Percentiles rank a stretch among this genome's conserved stretches.
Conservation (phyloP, 257 asterid genomes). For the Salvia miltiorrhiza region DNA sequence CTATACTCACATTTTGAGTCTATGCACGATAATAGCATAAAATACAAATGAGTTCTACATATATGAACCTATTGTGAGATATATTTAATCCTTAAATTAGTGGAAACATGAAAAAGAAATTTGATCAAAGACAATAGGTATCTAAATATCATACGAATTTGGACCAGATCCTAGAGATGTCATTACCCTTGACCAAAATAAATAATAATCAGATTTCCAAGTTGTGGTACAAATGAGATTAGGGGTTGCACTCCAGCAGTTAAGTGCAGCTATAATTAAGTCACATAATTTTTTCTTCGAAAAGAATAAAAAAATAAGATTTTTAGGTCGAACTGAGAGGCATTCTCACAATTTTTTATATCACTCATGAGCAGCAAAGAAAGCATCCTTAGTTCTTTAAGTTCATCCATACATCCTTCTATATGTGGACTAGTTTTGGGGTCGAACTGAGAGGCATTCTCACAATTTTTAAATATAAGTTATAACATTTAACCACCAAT, state of each 20-base stretch:
- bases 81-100: neutral
- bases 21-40: neutral
- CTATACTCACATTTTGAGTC: neutral
- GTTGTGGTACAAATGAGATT: neutral
- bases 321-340: too few species aligned
- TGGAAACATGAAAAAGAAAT: neutral
- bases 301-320: neutral
- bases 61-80: neutral
- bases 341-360: too few species aligned
- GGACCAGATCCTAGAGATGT: slow-evolving; percentile 5
- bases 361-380: neutral
- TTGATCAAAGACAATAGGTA: neutral
- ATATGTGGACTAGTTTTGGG: neutral
- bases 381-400: neutral
- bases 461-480: neutral
- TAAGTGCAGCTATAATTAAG: neutral
- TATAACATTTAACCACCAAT: neutral
- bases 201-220: neutral
- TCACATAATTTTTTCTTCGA: neutral
- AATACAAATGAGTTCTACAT: neutral
- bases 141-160: neutral
- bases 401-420: slow-evolving; percentile 10
- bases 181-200: neutral
- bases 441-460: neutral
- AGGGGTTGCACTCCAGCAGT: neutral